Evolutionary conservation across 2,329 filamentous ascomycete genomes (phyloP), one percentile per base, ranked within the genome.

Genomic region (Fusarium sp.): DNA sequence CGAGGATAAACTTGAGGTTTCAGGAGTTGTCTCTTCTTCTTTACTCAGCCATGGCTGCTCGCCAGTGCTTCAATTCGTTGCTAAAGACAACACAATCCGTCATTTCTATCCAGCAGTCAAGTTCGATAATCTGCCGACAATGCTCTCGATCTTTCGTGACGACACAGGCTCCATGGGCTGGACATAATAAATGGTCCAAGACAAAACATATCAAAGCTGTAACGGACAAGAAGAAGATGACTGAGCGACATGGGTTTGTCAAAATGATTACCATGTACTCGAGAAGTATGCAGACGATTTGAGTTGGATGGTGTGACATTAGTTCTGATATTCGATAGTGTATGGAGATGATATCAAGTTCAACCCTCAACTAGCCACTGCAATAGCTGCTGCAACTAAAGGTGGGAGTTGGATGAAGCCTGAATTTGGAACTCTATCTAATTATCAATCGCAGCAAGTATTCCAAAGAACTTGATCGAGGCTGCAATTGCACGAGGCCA

Each of bases 161-260:
- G 17, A 83, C 81, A 17, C 68, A 82, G 10, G 58, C 72, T 9
- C 74, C 79, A 15, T 79, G 80, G 62, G 89, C 91, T 23, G 94
- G 94, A 15, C 94, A 97, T 80, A 97, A 91, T 79, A 91, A 94
- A 77, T 99, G 96, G 96, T 94, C 93, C 58, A 97, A 96, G 75
- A 98, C 97, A 80, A 92, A 91, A 76, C 96, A 98, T 78, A 93
- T 96, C 78, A 99, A 99, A 79, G 94, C 91, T 50, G 92, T 90
- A 64, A 91, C 90, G 58, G 96, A 99, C 78, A 86, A 85, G 60
- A 89, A 90, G 71, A 97, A 94, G 79, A 93, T 89, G 79, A 86
- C 85, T 42, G 85, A 90, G 70, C 89, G 94, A 28, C 87, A 85
- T 45, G 78, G 84, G 43, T 86, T 96, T 71, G 85, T 90, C 21